Evolutionary conservation across 371 early-diverging fungal species (phyloP).

Genomic region (Actinomortierella ambigua): DNA sequence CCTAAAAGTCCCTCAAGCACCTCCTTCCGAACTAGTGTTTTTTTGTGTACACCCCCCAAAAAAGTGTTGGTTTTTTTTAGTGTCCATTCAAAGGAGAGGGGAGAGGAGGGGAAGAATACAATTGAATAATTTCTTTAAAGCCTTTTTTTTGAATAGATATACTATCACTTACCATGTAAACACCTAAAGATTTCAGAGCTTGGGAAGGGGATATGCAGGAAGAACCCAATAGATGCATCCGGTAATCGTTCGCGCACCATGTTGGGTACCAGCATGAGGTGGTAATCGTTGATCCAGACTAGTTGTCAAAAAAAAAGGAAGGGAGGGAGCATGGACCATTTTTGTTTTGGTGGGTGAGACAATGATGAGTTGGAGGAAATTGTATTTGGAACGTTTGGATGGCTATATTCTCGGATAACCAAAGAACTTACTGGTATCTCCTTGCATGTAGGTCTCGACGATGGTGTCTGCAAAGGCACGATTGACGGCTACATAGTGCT

Average conservation of each 20-base stretch:
- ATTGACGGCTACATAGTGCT: constrained; percentile 84
- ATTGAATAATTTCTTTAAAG: too few species aligned
- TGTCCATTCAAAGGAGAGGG: constrained; percentile 3
- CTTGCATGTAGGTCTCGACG: constrained; percentile 67
- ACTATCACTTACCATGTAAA: constrained; percentile 81
- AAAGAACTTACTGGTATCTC: constrained; percentile 81
- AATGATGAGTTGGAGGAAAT: too few species aligned
- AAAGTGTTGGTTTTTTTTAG: background rate
- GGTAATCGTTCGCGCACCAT: constrained; percentile 81
- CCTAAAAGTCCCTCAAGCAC: constrained; percentile 87
- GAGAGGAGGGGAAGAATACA: constrained; percentile 11
- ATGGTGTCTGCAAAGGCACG: constrained; percentile 82
- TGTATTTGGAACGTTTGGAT: too few species aligned
- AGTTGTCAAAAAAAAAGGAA: constrained; percentile 19
- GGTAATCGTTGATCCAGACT: constrained; percentile 99
- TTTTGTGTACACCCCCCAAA: background rate
- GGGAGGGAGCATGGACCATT: background rate
- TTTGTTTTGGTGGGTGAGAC: background rate
- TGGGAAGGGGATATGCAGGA: constrained; percentile 97
- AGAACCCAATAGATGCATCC: constrained; percentile 89
- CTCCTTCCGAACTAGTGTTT: constrained; percentile 67
- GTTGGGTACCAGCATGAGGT: constrained; percentile 92
- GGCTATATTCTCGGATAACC: too few species aligned
- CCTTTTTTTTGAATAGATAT: too few species aligned
- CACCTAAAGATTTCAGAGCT: constrained; percentile 91